Percentiles rank a stretch among this genome's conserved stretches.
These are phyloP conservation scores for Aaosphaeria pasadenensis DNA, from an alignment of 2,329 filamentous ascomycete species.

Conservation along the genomic window DNA sequence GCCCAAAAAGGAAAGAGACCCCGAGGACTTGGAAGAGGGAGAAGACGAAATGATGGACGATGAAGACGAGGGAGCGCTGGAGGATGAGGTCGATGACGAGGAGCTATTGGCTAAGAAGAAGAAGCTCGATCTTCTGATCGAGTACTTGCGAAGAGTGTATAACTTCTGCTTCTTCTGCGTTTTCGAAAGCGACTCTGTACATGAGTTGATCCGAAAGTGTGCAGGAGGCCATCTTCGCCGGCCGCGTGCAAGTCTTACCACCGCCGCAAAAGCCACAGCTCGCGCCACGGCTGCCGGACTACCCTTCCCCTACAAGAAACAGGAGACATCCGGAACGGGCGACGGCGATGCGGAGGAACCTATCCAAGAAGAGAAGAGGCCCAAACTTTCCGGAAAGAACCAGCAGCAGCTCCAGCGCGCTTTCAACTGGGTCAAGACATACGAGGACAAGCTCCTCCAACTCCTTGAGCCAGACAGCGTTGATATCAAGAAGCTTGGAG, in stretches of 20 bases:
- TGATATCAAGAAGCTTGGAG: slow-evolving; percentile 86
- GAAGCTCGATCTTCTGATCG: slow-evolving; percentile 89
- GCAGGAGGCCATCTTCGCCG: slow-evolving; percentile 95
- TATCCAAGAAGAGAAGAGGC: slow-evolving; percentile 70
- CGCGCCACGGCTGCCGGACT: slow-evolving; percentile 79
- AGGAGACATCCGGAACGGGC: slow-evolving; percentile 61
- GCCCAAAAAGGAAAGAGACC: slow-evolving; percentile 60
- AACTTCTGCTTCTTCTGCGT: slow-evolving; percentile 99
- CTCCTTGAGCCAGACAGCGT: slow-evolving; percentile 86
- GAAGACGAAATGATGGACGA: slow-evolving; percentile 63
- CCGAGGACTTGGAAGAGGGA: slow-evolving; percentile 69
- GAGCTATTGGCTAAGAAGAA: slow-evolving; percentile 92
- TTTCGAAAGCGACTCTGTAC: slow-evolving; percentile 95
- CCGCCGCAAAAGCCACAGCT: slow-evolving; percentile 78
- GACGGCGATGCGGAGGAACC: slow-evolving; percentile 64
- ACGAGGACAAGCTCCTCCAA: slow-evolving; percentile 93
- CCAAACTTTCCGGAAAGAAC: slow-evolving; percentile 67
- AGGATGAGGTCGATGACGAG: slow-evolving; percentile 86
- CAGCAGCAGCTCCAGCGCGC: slow-evolving; percentile 92
- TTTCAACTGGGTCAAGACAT: slow-evolving; percentile 98
- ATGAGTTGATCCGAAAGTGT: slow-evolving; percentile 93
- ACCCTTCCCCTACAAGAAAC: slow-evolving; percentile 80
- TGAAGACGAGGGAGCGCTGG: slow-evolving; percentile 60
- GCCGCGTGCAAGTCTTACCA: slow-evolving; percentile 80
- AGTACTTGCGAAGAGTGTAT: slow-evolving; percentile 94